Base-by-base conservation (phyloP, 2,329 filamentous ascomycete species). In the Epichloe glyceriae region DNA sequence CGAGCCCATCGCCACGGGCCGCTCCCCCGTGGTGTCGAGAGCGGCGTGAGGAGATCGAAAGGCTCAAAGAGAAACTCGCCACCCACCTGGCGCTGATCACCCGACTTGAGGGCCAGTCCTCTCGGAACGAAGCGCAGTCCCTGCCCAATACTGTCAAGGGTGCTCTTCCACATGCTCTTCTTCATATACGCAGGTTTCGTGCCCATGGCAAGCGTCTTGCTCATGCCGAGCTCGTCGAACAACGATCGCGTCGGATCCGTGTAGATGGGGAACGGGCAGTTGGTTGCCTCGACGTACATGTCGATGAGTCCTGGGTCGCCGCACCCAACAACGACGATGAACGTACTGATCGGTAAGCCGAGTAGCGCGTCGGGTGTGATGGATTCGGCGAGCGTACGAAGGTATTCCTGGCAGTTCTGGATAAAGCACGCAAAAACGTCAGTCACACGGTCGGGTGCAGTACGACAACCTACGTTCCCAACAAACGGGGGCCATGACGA, bases 21-120 rank as follows among this genome's bases (percentile, higher is more conserved):
- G 60, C 52, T 68, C 68, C 17, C 62, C 50, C 63, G 64, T 2
- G 73, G 74, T 12, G 71, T 72, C n/a, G 64, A 55, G 11, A 74
- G 63, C 0, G 73, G 74, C 14, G 71, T 71, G 47, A 66, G 64
- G 42, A 76, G 52, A 3, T 70, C 64, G 2, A 65, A 53, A 0
- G 75, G 76, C 61, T 86, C 82, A 56, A 88, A 88, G n/a, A 90
- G 63, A 54, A 89, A 87, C 67, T 90, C 86, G 11, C 86, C 86
- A 22, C 86, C 85, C 3, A 86, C 81, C 67, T 88, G 83, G 49
- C 75, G 71, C 61, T 77, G 72, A 61, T 86, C 76, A 3, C 86
- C 85, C 19, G 76, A 79, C 62, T 81, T 82, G 53, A 78, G 68
- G 5, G 75, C 79, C 46, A 84, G 67, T 0, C 81, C 82, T 7